phyloP scores from a whole-genome alignment of 805 yeast species.

The Saccharomycopsis synnaedendra region DNA sequence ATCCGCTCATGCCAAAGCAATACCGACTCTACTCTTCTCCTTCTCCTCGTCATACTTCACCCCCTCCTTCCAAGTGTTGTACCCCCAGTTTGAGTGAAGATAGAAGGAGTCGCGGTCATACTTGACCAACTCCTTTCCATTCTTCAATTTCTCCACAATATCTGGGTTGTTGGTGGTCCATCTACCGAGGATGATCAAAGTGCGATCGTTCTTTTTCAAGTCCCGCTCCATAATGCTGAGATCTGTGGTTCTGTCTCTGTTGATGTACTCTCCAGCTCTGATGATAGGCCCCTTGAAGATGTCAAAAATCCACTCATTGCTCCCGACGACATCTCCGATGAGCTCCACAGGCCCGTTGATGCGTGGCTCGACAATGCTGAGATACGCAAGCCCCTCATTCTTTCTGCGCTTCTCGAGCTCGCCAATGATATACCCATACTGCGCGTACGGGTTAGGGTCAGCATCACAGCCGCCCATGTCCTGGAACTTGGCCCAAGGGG shows the following conservation, averaged over 20 bases:
- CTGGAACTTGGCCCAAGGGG: constrained; percentile 35
- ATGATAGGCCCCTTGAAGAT: constrained; percentile 36
- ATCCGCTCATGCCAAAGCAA: no score
- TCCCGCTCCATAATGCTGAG: constrained; percentile 18
- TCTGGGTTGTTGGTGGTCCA: constrained; percentile 31
- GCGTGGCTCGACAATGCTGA: constrained; percentile 28
- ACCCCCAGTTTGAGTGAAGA: constrained; percentile 24
- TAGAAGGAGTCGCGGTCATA: constrained; percentile 34
- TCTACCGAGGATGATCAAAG: constrained; percentile 31
- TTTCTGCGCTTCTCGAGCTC: constrained; percentile 24
- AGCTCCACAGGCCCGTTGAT: constrained; percentile 21
- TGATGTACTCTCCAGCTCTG: constrained; percentile 27
- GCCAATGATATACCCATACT: constrained; percentile 27
- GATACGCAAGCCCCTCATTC: constrained; percentile 24
- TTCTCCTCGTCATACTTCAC: no score
- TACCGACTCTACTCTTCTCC: no score
- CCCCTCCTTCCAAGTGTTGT: constrained; percentile 19
- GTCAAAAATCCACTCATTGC: constrained; percentile 28
- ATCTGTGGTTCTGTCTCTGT: constrained; percentile 17
- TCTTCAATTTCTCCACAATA: constrained; percentile 24
- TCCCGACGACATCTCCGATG: constrained; percentile 22
- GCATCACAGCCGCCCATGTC: constrained; percentile 27
- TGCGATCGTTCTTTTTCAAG: constrained; percentile 28
- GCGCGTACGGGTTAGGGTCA: constrained; percentile 26
- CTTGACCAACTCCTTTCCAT: constrained; percentile 24